These are phyloP conservation scores for Penicillium fuscoglaucum DNA, from an alignment of 2,329 filamentous ascomycete species.

Conservation along the genomic window DNA sequence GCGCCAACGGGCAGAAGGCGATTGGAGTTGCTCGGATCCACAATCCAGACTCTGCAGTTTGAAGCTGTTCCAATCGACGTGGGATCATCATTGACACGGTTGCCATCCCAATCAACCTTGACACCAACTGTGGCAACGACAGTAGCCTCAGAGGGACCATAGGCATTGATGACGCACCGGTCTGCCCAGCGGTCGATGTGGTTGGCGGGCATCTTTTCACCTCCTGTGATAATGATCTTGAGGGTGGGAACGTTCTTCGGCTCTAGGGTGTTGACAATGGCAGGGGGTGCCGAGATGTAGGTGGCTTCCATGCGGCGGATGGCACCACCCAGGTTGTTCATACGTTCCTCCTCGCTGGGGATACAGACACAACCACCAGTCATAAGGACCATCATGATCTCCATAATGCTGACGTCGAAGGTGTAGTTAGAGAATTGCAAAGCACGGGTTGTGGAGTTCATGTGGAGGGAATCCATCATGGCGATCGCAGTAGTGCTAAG, in stretches of 20 bases:
- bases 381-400: constrained; percentile 57
- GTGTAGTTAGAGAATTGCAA: constrained; percentile 60
- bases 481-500: constrained; percentile 57
- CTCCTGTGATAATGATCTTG: constrained; percentile 46
- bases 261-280: constrained; percentile 54
- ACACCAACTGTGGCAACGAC: constrained; percentile 36
- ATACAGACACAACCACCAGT: constrained; percentile 62
- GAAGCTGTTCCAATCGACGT: constrained; percentile 39
- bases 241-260: constrained; percentile 48
- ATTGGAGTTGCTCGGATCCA: constrained; percentile 40
- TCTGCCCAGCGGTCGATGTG: constrained; percentile 48
- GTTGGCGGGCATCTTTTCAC: constrained; percentile 46
- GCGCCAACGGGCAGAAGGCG: constrained; percentile 46
- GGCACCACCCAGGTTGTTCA: constrained; percentile 52
- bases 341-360: constrained; percentile 52
- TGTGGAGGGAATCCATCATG: constrained; percentile 52
- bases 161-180: constrained; percentile 48
- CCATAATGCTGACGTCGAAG: constrained; percentile 56
- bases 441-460: constrained; percentile 57
- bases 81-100: constrained; percentile 30
- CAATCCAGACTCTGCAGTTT: constrained; percentile 41
- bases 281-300: constrained; percentile 59
- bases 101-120: constrained; percentile 34
- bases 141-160: constrained; percentile 45
- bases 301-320: constrained; percentile 55